These are phyloP conservation scores for Termitomyces sp. DNA, from an alignment of 768 basidiomycete species.

Conservation along the genomic window DNA sequence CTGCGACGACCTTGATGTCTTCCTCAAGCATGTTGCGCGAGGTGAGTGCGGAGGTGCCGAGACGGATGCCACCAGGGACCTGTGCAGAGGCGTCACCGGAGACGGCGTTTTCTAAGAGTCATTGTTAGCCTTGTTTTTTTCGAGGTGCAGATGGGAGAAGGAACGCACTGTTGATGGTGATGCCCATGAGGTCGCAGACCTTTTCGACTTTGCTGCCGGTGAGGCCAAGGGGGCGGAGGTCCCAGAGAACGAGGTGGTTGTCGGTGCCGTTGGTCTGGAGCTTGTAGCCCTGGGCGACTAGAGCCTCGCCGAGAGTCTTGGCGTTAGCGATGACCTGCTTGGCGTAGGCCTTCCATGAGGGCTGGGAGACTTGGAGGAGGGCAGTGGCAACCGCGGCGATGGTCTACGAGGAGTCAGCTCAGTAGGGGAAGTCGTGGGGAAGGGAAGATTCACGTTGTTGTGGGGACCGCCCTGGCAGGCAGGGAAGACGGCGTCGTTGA, in stretches of 20 bases:
- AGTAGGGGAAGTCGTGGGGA: not conserved
- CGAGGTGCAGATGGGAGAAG: not conserved
- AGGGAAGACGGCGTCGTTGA: constrained; percentile 98
- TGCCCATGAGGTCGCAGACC: constrained; percentile 93
- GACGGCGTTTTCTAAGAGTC: constrained; percentile 79
- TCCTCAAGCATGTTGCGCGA: constrained; percentile 89
- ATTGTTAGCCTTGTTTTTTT: not conserved
- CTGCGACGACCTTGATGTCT: constrained; percentile 83
- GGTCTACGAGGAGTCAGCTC: constrained; percentile 41
- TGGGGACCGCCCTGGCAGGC: constrained; percentile 99
- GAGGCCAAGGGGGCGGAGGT: constrained; percentile 87
- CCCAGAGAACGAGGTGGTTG: constrained; percentile 98
- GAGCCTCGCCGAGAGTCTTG: constrained; percentile 61
- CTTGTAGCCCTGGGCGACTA: constrained; percentile 82
- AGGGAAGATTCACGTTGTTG: constrained; percentile 68
- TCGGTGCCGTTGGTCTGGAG: constrained; percentile 97
- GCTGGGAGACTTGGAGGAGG: constrained; percentile 85
- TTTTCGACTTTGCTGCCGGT: constrained; percentile 99
- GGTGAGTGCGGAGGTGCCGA: constrained; percentile 91
- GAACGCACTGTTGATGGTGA: constrained; percentile 88
- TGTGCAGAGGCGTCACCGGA: constrained; percentile 95
- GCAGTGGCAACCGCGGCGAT: constrained; percentile 94
- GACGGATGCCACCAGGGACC: constrained; percentile 93
- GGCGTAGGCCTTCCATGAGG: constrained; percentile 87
- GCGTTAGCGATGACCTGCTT: constrained; percentile 94